phyloP scores from a whole-genome alignment of 371 early-diverging fungal genomes.

The Mucor mucedo region DNA sequence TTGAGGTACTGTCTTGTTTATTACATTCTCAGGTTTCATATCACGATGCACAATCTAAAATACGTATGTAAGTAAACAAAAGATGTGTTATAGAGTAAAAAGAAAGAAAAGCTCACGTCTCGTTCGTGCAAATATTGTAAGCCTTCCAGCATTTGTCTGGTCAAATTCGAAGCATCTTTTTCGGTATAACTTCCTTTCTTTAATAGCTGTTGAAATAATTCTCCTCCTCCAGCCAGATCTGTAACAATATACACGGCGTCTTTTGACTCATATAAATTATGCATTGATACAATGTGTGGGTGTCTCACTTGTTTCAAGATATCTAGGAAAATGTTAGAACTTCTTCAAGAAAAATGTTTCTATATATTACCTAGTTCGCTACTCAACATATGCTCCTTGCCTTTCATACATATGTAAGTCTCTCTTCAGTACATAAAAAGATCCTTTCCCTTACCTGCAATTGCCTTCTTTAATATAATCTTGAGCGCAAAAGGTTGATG shows the following conservation, averaged over 20 bases:
- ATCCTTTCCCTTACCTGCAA: constrained; percentile 42
- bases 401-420: constrained; percentile 26
- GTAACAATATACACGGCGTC: constrained; percentile 84
- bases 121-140: constrained; percentile 80
- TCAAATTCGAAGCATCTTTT: constrained; percentile 67
- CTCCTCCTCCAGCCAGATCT: constrained; percentile 87
- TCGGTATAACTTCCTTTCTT: constrained; percentile 81
- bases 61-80: neutral
- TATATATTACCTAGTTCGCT: constrained; percentile 70
- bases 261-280: constrained; percentile 78
- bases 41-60: constrained; percentile 83
- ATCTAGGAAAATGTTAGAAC: constrained; percentile 30
- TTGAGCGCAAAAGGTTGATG: constrained; percentile 77
- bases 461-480: constrained; percentile 76
- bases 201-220: constrained; percentile 84
- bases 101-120: constrained; percentile 41
- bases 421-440: too few relatives aligned
- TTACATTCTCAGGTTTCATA: constrained; percentile 82
- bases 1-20: neutral
- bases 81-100: neutral
- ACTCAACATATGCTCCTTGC: constrained; percentile 84
- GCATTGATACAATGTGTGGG: constrained; percentile 81
- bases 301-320: constrained; percentile 81
- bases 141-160: constrained; percentile 79
- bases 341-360: too few relatives aligned